A percentile compares a stretch with the other conserved stretches of the same genome.
phyloP scores from a whole-genome alignment of 768 basidiomycete genomes.

The Lentinula aciculospora region DNA sequence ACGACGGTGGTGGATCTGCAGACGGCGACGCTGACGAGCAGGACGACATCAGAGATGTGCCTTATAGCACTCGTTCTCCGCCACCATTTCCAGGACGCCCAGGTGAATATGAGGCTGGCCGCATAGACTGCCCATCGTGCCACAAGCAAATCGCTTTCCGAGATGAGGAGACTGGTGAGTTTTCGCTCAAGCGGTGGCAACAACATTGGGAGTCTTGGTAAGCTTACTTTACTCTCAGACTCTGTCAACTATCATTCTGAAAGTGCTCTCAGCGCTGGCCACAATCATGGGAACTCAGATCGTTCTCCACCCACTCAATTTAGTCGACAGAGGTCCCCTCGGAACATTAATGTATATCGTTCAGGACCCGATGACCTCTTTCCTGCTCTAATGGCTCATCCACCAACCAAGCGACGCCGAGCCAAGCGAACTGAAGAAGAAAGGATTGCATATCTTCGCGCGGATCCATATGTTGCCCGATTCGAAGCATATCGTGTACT shows the following conservation, averaged over 20 bases:
- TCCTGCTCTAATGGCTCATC: constrained; percentile 30
- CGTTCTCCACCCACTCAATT: not conserved
- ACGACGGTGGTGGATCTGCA: not conserved
- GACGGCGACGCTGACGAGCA: not conserved
- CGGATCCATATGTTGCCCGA: constrained; percentile 73
- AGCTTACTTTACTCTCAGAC: constrained; percentile 15
- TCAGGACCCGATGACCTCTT: constrained; percentile 14
- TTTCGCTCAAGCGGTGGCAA: constrained; percentile 68
- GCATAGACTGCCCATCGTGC: constrained; percentile 62
- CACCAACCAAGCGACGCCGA: constrained; percentile 58
- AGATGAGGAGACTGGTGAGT: constrained; percentile 55
- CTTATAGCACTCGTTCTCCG: not conserved
- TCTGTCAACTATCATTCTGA: constrained; percentile 7
- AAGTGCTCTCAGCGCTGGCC: not conserved
- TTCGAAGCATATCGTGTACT: constrained; percentile 78
- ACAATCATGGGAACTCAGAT: not conserved
- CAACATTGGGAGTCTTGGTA: constrained; percentile 60
- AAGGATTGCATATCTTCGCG: constrained; percentile 62
- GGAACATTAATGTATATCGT: constrained; percentile 14
- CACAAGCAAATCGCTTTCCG: constrained; percentile 58
- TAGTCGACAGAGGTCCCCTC: not conserved
- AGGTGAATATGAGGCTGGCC: constrained; percentile 59
- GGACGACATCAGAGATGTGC: not conserved
- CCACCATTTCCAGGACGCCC: not conserved
- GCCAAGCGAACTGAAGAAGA: constrained; percentile 77